phyloP scores from a whole-genome alignment of 2,329 filamentous ascomycete species.

The Onygenales sp. region DNA sequence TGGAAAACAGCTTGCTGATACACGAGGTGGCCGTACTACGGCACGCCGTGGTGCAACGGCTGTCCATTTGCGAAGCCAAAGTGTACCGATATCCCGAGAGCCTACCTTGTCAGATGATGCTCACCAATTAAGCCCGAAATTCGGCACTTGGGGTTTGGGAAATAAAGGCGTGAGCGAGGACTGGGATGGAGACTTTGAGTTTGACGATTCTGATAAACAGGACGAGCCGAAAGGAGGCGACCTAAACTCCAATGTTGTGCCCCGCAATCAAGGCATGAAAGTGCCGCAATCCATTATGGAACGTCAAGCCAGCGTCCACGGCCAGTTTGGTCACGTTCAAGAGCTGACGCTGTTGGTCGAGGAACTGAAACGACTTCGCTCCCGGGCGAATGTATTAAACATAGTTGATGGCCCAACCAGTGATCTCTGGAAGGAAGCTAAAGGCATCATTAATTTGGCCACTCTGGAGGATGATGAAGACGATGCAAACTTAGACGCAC shows the following conservation, averaged over 20 bases:
- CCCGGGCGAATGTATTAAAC: slow-evolving; percentile 44
- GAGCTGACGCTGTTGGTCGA: slow-evolving; percentile 57
- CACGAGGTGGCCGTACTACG: slow-evolving; percentile 46
- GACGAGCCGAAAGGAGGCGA: slow-evolving; percentile 17
- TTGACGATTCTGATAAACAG: slow-evolving; percentile 40
- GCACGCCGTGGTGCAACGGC: slow-evolving; percentile 50
- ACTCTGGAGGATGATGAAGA: slow-evolving; percentile 53
- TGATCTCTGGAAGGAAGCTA: slow-evolving; percentile 54
- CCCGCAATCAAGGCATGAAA: slow-evolving; percentile 20
- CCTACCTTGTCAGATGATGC: slow-evolving; percentile 39
- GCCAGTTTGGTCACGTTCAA: slow-evolving; percentile 54
- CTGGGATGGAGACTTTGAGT: slow-evolving; percentile 61
- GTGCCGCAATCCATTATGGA: slow-evolving; percentile 55
- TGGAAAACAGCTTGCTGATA: slow-evolving; percentile 50
- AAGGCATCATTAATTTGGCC: slow-evolving; percentile 57
- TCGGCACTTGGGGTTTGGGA: slow-evolving; percentile 58
- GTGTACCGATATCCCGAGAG: slow-evolving; percentile 51
- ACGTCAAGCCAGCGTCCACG: slow-evolving; percentile 55
- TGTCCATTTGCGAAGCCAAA: slow-evolving; percentile 56
- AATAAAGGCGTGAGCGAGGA: slow-evolving; percentile 58
- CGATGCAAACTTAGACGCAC: slow-evolving; percentile 25
- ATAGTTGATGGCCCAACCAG: slow-evolving; percentile 45
- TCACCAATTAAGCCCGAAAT: slow-evolving; percentile 46
- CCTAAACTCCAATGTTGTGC: slow-evolving; percentile 11
- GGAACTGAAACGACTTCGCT: slow-evolving; percentile 52